Conservation (phyloP, 2,329 filamentous ascomycete genomes). For the Pseudonectria buxi region DNA sequence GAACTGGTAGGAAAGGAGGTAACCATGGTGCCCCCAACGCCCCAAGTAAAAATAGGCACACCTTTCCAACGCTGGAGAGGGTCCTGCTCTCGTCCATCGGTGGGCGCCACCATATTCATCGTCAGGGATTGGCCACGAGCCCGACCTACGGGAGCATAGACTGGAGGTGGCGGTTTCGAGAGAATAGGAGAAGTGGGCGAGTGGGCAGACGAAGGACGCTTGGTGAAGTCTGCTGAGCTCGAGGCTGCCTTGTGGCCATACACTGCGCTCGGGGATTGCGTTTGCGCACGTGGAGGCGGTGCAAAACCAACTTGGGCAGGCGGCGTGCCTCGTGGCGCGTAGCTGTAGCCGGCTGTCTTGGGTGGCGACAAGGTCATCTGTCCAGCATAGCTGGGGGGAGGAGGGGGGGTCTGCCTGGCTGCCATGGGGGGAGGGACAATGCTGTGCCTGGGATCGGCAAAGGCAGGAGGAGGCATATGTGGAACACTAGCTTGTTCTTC, state of each 20-base stretch:
- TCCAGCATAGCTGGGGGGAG: slow-evolving; percentile 35
- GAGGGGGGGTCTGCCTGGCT: slow-evolving; percentile 44
- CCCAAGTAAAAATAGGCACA: slow-evolving; percentile 79
- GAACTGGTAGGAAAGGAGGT: slow-evolving; percentile 85
- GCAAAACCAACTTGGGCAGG: slow-evolving; percentile 36
- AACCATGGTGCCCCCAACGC: slow-evolving; percentile 73
- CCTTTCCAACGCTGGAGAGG: slow-evolving; percentile 87
- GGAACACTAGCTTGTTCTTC: slow-evolving; percentile 30
- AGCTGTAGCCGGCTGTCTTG: slow-evolving; percentile 46
- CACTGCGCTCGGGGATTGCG: slow-evolving; percentile 51
- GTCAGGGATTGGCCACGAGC: slow-evolving; percentile 47
- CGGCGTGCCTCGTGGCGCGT: slow-evolving; percentile 36
- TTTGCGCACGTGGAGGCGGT: slow-evolving; percentile 54
- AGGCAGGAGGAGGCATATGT: slow-evolving; percentile 17
- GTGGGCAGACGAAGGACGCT: slow-evolving; percentile 49
- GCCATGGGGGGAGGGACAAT: slow-evolving; percentile 27
- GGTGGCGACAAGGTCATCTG: slow-evolving; percentile 47
- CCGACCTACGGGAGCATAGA: slow-evolving; percentile 30
- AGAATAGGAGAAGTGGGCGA: slow-evolving; percentile 33
- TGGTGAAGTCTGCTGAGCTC: slow-evolving; percentile 36
- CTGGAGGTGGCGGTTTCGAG: slow-evolving; percentile 18
- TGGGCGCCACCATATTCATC: slow-evolving; percentile 54
- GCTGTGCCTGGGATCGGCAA: slow-evolving; percentile 32
- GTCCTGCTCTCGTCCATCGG: slow-evolving; percentile 64
- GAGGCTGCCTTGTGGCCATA: slow-evolving; percentile 30